phyloP scores from a whole-genome alignment of 2,329 filamentous ascomycete genomes.

The Botrytis sinoallii region DNA sequence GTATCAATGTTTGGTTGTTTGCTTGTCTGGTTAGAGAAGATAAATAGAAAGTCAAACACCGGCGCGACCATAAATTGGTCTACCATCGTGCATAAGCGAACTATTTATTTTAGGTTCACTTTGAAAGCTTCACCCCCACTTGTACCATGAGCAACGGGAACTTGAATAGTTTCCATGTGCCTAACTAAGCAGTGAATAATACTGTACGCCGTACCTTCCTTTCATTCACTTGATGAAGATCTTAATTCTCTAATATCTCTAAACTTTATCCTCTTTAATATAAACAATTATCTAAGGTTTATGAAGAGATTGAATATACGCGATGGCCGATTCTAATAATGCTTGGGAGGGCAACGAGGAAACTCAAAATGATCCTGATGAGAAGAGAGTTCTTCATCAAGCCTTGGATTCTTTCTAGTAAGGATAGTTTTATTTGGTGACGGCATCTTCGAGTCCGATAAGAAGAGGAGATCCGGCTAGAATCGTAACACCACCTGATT shows the following conservation, averaged over 20 bases:
- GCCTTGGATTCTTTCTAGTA: conserved; percentile 89
- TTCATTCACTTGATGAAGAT: neutral
- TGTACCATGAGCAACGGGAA: neutral
- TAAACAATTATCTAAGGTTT: neutral
- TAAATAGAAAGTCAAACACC: neutral
- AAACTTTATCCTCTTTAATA: neutral
- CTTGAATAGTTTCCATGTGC: neutral
- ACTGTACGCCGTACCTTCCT: neutral
- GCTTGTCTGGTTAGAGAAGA: neutral
- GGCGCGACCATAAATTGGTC: conserved; percentile 3
- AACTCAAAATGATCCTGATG: conserved; percentile 62
- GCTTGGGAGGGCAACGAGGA: conserved; percentile 50
- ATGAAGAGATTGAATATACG: neutral
- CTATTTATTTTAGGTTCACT: neutral
- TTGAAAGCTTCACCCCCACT: neutral
- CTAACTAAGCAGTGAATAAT: neutral
- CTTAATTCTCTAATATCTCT: neutral
- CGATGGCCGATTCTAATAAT: conserved; percentile 2
- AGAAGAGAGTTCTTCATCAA: conserved; percentile 74
- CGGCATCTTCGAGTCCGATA: neutral
- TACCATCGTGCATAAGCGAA: conserved; percentile 9
- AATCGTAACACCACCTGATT: neutral
- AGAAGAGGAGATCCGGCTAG: neutral
- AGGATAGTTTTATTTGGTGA: conserved; percentile 39
- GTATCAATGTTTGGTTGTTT: conserved; percentile 12